Evolutionary conservation across 352 stramenopile genomes (phyloP), one percentile per base, ranked within the genome.

Genomic region (Phytophthora aleatoria): DNA sequence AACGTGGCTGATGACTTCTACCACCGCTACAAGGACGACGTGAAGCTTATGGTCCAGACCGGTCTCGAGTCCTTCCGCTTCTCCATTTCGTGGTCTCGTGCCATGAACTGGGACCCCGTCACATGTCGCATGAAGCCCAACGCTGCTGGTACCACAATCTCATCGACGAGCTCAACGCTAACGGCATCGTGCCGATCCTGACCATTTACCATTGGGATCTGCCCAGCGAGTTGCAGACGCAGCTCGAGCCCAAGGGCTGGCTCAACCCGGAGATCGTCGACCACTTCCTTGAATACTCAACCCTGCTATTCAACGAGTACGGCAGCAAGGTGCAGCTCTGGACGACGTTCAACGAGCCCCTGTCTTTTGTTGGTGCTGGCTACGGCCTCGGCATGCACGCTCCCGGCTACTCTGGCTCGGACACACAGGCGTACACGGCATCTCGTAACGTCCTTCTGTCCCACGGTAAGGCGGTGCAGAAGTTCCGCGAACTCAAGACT

Each of bases 121-220:
- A 61, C 73, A n/a, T 63, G 12, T 41, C 35, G 35, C 35, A 41
- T 41, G 35, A 41, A 71, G 10, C 67, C 87, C 8, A 98, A 98
- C 77, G 71, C 84, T 13, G 67, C 1, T 97, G 98, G 74, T 99
- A 99, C 81, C 88, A 96, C 59, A 58, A 77, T 6, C 57, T 98
- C 3, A 94, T 98, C 62, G 78, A 97, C 64, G 73, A 76, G 49
- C 69, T 98, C 11, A 42, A 91, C 20, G 67, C 55, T 11, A 76
- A 74, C 47, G 77, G 72, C 48, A 98, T 99, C 50, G 70, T 81
- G 44, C 93, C 96, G n/a, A 83, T 95, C 41, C 79, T 98, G 11
- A 98, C 92, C 3, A 67, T 98, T 8, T 98, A 97, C 65, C 94
- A 98, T 69, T 98, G 94, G 91, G 94, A 98, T 73, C 63, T 98